These are phyloP conservation scores for Scenedesmus sp. DNA, from an alignment of 163 green algal species.

Conservation along the genomic window DNA sequence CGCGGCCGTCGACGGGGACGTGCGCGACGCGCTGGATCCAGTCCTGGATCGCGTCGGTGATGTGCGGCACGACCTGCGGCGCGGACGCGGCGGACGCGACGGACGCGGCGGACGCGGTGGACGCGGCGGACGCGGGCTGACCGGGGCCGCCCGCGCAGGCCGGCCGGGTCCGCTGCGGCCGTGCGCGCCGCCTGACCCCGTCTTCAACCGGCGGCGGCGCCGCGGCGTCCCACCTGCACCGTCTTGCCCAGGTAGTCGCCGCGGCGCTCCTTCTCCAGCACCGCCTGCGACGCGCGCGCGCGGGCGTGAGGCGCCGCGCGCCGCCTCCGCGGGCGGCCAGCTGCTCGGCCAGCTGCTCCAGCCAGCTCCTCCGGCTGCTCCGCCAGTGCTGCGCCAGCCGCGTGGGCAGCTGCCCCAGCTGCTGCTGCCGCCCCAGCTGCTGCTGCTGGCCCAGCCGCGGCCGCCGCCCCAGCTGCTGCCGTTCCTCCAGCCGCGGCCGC, in stretches of 20 bases:
- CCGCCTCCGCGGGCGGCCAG: too few species aligned
- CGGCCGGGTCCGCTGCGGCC: too few species aligned
- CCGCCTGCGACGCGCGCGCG: too few species aligned
- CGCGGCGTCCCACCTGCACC: conserved; percentile 82
- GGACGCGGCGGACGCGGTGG: not conserved
- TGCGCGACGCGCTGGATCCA: conserved; percentile 98
- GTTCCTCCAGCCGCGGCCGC: not conserved
- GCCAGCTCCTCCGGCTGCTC: not conserved
- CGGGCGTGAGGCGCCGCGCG: too few species aligned
- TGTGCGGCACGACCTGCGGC: conserved; percentile 85
- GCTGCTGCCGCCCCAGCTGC: not conserved
- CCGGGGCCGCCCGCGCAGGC: too few species aligned
- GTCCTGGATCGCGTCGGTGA: conserved; percentile 97
- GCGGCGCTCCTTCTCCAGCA: conserved; percentile 95
- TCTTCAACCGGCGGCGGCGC: not conserved
- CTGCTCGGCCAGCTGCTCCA: too few species aligned
- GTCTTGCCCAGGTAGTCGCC: conserved; percentile 99
- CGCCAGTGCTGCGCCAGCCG: too few species aligned
- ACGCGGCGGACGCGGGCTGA: too few species aligned
- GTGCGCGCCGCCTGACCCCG: too few species aligned
- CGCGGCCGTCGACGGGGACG: conserved; percentile 89
- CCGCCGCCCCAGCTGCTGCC: conserved; percentile 13
- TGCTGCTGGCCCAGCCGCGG: not conserved
- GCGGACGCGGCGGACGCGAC: not conserved
- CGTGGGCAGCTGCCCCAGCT: not conserved